A percentile compares a stretch with the other conserved stretches of the same genome.
Conservation (phyloP, 257 asterid species). For the Solanum tarijense region DNA sequence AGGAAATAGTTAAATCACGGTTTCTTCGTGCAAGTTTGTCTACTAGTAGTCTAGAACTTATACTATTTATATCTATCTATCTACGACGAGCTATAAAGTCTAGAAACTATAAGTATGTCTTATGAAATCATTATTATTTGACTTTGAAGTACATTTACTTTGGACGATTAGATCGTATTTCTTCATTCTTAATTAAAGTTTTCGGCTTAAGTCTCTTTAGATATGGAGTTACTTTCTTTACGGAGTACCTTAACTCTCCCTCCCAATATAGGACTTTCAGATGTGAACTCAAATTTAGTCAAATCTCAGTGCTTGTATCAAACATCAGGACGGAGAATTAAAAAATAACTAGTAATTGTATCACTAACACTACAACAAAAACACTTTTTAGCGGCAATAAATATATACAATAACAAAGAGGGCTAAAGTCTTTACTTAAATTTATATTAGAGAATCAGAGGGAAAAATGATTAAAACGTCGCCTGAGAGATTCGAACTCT, state of each 20-base stretch:
- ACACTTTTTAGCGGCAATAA: background rate
- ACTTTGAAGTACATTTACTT: background rate
- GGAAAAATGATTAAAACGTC: constrained; percentile 16
- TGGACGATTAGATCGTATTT: background rate
- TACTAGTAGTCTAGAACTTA: background rate
- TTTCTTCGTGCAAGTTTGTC: background rate
- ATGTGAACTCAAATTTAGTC: too few species aligned
- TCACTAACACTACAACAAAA: background rate
- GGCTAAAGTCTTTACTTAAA: too few species aligned
- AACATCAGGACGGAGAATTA: too few species aligned
- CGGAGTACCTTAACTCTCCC: background rate
- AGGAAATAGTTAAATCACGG: background rate
- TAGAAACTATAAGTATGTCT: background rate
- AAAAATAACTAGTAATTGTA: background rate
- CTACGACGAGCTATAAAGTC: background rate
- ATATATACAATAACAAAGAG: background rate
- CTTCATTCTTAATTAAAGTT: background rate
- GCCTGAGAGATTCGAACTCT: constrained; percentile 99
- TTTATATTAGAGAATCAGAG: too few species aligned
- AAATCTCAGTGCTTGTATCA: too few species aligned
- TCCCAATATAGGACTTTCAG: too few species aligned
- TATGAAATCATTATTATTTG: background rate
- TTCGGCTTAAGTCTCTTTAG: background rate
- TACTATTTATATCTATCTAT: background rate
- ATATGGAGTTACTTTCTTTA: background rate